Percentiles rank a stretch among this genome's conserved stretches.
Conservation (phyloP, 2,329 filamentous ascomycete genomes). For the Microsporum audouinii region DNA sequence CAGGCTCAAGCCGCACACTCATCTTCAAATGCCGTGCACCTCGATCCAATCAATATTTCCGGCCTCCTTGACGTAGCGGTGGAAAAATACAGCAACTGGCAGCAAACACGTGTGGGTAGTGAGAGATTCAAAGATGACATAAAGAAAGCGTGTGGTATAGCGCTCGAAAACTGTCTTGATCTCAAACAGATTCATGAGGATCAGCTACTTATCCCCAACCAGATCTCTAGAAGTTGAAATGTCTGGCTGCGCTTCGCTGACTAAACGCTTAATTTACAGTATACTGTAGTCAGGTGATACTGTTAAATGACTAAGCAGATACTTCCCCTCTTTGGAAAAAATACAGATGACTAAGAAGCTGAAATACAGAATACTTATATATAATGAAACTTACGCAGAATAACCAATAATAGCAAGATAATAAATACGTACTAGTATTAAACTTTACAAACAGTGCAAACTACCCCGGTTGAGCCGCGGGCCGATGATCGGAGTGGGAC, state of each 20-base stretch:
- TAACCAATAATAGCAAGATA: background rate
- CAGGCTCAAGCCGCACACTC: too few species aligned
- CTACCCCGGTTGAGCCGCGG: background rate
- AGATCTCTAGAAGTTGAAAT: too few species aligned
- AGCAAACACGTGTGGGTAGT: background rate
- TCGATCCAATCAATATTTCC: too few species aligned
- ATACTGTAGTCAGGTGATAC: background rate
- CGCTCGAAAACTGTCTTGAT: slow-evolving; percentile 17
- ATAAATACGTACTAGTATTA: too few species aligned
- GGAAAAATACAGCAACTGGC: background rate
- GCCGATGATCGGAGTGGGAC: background rate
- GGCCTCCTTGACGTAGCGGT: too few species aligned
- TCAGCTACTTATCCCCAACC: too few species aligned
- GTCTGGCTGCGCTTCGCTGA: background rate
- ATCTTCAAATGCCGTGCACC: too few species aligned
- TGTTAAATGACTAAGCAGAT: background rate
- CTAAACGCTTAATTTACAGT: background rate
- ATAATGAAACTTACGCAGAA: background rate
- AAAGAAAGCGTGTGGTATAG: slow-evolving; percentile 13
- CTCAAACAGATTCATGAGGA: slow-evolving; percentile 23
- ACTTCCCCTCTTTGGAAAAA: background rate
- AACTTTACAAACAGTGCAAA: background rate
- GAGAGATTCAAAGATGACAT: background rate
- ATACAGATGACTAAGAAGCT: background rate
- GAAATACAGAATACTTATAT: background rate